Evolutionary conservation across 192 early-diverging fungal species (phyloP).

Genomic region (Lunasporangiospora selenospora): DNA sequence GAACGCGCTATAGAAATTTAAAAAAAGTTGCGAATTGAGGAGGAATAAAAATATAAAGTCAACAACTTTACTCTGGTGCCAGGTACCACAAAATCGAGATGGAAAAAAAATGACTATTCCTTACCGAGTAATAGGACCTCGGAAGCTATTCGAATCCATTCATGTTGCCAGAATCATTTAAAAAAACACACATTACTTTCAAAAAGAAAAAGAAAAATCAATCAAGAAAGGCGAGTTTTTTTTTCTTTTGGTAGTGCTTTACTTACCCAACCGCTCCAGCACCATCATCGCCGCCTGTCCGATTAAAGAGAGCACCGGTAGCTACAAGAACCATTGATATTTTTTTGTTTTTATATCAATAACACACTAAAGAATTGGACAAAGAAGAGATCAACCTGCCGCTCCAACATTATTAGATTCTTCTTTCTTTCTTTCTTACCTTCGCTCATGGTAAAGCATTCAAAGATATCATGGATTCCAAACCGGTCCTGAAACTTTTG

Average conservation of each 20-base stretch:
- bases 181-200: no score
- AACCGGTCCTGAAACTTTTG: slow-evolving; percentile 61
- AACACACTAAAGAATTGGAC: not conserved
- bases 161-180: not conserved
- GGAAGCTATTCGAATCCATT: slow-evolving; percentile 9
- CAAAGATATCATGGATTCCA: slow-evolving; percentile 55
- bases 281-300: slow-evolving; percentile 56
- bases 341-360: not conserved
- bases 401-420: not conserved
- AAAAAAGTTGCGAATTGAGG: no score
- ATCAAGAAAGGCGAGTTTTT: slow-evolving; percentile 3
- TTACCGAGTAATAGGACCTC: slow-evolving; percentile 11
- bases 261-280: slow-evolving; percentile 66
- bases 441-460: slow-evolving; percentile 71
- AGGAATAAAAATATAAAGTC: no score
- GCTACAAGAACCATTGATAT: not conserved
- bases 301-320: slow-evolving; percentile 47
- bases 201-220: not conserved
- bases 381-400: no score
- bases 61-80: no score
- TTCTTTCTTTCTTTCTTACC: slow-evolving; percentile 33
- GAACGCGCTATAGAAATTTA: slow-evolving; percentile 11
- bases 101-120: no score
- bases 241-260: no score
- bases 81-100: no score